Evolutionary conservation across 2,329 filamentous ascomycete genomes (phyloP).

Genomic region (Apiospora hydei): DNA sequence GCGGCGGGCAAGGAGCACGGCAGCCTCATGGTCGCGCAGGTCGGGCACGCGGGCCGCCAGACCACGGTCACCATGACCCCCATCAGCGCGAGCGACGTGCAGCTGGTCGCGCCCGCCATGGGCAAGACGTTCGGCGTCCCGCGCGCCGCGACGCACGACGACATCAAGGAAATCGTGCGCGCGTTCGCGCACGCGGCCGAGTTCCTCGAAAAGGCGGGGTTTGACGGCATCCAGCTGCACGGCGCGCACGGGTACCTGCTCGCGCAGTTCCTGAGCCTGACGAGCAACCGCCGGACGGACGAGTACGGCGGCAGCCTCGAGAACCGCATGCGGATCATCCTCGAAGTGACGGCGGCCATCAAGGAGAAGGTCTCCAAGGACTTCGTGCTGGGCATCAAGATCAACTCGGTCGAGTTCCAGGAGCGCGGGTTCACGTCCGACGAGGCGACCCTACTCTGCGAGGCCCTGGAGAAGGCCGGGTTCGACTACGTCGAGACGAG

Average conservation of each 20-base stretch:
- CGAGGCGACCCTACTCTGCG: conserved; percentile 57
- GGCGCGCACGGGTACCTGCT: conserved; percentile 63
- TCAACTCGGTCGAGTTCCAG: conserved; percentile 65
- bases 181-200: conserved; percentile 52
- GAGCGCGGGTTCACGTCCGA: conserved; percentile 57
- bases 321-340: conserved; percentile 55
- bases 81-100: conserved; percentile 50
- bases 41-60: conserved; percentile 70
- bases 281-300: conserved; percentile 59
- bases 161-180: conserved; percentile 65
- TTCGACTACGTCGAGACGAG: conserved; percentile 66
- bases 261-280: conserved; percentile 58
- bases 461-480: conserved; percentile 54
- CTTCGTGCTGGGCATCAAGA: conserved; percentile 62
- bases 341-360: conserved; percentile 53
- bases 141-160: conserved; percentile 57
- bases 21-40: conserved; percentile 65
- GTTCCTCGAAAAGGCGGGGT: conserved; percentile 69
- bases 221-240: conserved; percentile 59
- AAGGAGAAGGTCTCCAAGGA: conserved; percentile 38
- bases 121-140: conserved; percentile 53
- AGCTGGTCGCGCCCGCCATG: conserved; percentile 34
- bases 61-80: conserved; percentile 43
- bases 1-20: conserved; percentile 63
- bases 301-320: conserved; percentile 54